Evolutionary conservation across 169 alveolate genomes (phyloP), one percentile per base, ranked within the genome.

Genomic region (Babesia caballi): DNA sequence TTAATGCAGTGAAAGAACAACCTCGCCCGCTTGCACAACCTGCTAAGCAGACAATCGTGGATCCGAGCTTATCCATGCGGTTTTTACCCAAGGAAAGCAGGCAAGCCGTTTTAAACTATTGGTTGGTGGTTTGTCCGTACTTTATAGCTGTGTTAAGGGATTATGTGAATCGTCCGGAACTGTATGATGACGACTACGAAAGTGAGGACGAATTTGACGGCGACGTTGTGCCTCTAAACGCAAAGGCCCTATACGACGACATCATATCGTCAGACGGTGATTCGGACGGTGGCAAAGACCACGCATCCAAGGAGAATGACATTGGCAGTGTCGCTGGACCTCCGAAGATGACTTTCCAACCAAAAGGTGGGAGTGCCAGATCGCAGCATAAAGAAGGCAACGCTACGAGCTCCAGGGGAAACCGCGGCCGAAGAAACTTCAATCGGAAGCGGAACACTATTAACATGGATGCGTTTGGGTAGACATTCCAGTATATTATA

Each of bases 161-260:
- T 32, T 68, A 21, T 47, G 42, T 68, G 27, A 78, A 78, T 35
- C 65, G 65, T 12, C 52, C 66, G 23, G 82, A 57, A 19, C 33
- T 78, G 72, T 78, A 78, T 56, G 68, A 78, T 28, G 86, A 78
- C 32, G 86, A 78, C 51, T 63, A 68, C 69, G 81, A 66, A 7
- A 83, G 68, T 54, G 54, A 57, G 14, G 73, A 54, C 23, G 67
- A 51, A 1, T 17, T 63, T 7, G 73, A 63, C 6, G 71, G 49
- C 5, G 61, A 40, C 21, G 15, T 67, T 8, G 17, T 69, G 17
- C 86, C 86, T 49, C 7, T 78, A 2, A 78, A 78, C 33, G 82
- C 72, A 7, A 66, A 65, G 8, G 25, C 65, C 35, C 28, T 60
- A n/a, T 41, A 52, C 21, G 71, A 78, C 27, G 75, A 69, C 14